Base-by-base conservation (phyloP, 148 eudicot species). In the Vaccinium darrowii region DNA sequence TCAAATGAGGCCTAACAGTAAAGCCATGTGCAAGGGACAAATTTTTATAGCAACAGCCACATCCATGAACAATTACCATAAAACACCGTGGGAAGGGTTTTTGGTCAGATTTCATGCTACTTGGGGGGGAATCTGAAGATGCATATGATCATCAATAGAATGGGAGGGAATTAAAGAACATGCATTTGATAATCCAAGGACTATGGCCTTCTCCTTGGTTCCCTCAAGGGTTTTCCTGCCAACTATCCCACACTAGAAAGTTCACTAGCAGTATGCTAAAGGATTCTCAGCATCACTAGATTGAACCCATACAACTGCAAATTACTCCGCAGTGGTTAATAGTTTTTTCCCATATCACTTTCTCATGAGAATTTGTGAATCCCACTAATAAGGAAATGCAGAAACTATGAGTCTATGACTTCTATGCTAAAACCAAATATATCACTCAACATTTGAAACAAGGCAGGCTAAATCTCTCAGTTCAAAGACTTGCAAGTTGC, bases 111-210 rank as follows among this genome's bases (percentile, higher is more conserved):
- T 69, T 27, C 16, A 11, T 23, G 19, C 57, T 50, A 8, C 58
- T 51, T 13, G 5, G 8, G 57, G 43, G 18, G 16, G 14, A n/a
- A 50, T n/a, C 58, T 3, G 8, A 39, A 19, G 53, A 62, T 19
- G 83, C 53, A 39, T 25, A 63, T 49, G 21, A 63, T 65, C 3
- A 65, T 9, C 9, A 0, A 65, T 3, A 65, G 71, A 1, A n/a
- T 65, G 71, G 30, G 30, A 12, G 71, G 30, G 30, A 12, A 4
- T 65, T 65, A n/a, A 10, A 10, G 11, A 39, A 10, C 54, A 62
- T 36, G 83, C 30, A 21, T 63, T 81, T 65, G 74, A 63, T 65
- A 6, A 23, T 25, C 76, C 76, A 53, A 81, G 76, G 83, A 47
- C 1, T 12, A 65, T 15, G 30, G 21, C 43, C 30, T 52, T 78